A percentile compares a stretch with the other conserved stretches of the same genome.
Evolutionary conservation across 108 stramenopile species (phyloP).

Genomic region (Nitzschia sp.): DNA sequence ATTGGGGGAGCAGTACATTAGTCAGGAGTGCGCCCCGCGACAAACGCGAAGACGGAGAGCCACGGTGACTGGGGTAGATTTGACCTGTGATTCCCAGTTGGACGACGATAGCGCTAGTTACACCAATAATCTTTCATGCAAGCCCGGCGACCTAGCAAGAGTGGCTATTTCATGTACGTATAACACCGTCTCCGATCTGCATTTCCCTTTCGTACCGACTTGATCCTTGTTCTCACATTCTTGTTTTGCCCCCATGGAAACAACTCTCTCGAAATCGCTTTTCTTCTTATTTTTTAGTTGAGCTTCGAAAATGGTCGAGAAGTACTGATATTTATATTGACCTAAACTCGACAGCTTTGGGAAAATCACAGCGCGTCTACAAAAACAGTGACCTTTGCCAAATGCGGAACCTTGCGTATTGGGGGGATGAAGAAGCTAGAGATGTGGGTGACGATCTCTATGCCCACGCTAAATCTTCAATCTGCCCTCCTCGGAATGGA

Average conservation of each 20-base stretch:
- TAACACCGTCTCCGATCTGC: too few species aligned
- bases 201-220: background rate
- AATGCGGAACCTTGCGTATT: background rate
- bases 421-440: background rate
- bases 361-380: background rate
- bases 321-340: background rate
- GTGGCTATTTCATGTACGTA: slow-evolving; percentile 12
- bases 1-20: background rate
- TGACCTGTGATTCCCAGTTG: slow-evolving; percentile 9
- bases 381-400: background rate
- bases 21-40: slow-evolving; percentile 8
- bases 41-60: background rate
- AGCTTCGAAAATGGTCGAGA: background rate
- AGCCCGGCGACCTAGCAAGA: background rate
- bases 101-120: background rate
- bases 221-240: too few species aligned
- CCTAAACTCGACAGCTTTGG: background rate
- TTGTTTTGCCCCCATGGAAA: too few species aligned
- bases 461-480: background rate
- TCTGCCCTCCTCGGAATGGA: background rate
- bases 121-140: background rate
- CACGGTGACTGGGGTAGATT: background rate
- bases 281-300: background rate
- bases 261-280: too few species aligned
- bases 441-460: slow-evolving; percentile 1